Evolutionary conservation across 495 filamentous ascomycete species (phyloP).

Genomic region (Staphylotrichum longicolle): DNA sequence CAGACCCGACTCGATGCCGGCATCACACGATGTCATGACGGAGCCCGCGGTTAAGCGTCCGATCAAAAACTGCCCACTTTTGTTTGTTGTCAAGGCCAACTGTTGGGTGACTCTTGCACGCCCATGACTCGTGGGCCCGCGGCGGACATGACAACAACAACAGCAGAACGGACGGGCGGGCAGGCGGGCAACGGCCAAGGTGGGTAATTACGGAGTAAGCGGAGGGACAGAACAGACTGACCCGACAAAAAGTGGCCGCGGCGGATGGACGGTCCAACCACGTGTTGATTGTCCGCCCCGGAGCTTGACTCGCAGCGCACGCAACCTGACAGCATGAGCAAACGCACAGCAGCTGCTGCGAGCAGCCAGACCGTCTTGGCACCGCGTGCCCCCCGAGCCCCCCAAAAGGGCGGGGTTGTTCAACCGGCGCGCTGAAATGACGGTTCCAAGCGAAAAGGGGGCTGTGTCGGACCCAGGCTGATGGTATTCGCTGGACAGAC

Average conservation of each 20-base stretch:
- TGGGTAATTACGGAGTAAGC: too few species aligned
- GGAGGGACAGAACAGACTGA: background rate
- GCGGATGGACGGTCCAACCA: background rate
- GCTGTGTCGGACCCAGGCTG: constrained; percentile 19
- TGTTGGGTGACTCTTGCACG: too few species aligned
- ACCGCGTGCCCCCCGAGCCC: background rate
- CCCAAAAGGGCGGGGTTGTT: background rate
- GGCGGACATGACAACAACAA: too few species aligned
- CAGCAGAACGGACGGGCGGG: too few species aligned
- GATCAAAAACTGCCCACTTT: too few species aligned
- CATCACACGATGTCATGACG: constrained; percentile 2
- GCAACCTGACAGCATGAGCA: too few species aligned
- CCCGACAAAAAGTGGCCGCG: too few species aligned
- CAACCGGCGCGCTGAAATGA: constrained; percentile 1
- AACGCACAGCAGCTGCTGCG: background rate
- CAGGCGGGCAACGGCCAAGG: too few species aligned
- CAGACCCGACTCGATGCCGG: background rate
- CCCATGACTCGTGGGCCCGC: too few species aligned
- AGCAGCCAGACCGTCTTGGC: constrained; percentile 5
- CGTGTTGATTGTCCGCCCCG: constrained; percentile 5
- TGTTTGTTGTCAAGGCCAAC: too few species aligned
- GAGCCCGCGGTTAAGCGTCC: background rate
- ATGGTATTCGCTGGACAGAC: constrained; percentile 18
- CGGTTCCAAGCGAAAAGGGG: constrained; percentile 13
- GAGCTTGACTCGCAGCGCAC: background rate